Percentiles rank a stretch among this genome's conserved stretches.
Conservation (phyloP, 164 flowering plant genomes). For the Berberis vulgaris region DNA sequence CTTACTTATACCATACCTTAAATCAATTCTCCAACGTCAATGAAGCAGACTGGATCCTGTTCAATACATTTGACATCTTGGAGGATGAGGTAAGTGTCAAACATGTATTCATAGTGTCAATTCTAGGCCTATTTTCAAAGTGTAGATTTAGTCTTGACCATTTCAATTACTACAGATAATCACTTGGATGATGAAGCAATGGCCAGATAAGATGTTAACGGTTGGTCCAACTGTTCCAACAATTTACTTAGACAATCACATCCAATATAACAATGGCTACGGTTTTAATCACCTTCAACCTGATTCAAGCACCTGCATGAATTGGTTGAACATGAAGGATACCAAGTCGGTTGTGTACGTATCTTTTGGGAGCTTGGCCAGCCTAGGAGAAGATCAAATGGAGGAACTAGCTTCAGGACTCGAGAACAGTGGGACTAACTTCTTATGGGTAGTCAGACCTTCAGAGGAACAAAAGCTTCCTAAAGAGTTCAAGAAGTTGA, state of each 20-base stretch:
- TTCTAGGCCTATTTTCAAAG: too few relatives aligned
- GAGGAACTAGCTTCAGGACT: conserved; percentile 15
- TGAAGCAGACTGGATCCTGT: conserved; percentile 17
- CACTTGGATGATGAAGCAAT: conserved; percentile 9
- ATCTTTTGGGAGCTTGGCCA: conserved; percentile 19
- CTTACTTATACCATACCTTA: neutral
- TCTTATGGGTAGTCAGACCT: conserved; percentile 22
- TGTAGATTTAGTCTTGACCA: neutral
- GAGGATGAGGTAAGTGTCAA: conserved; percentile 16
- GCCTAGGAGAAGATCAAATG: conserved; percentile 10
- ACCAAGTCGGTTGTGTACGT: conserved; percentile 18
- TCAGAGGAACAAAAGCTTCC: conserved; percentile 13
- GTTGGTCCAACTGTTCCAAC: conserved; percentile 35
- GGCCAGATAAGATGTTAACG: conserved; percentile 10
- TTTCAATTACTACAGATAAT: conserved; percentile 10
- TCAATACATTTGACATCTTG: conserved; percentile 18
- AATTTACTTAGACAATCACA: conserved; percentile 16
- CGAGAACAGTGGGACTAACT: conserved; percentile 4
- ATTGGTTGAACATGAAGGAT: conserved; percentile 19
- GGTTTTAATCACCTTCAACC: conserved; percentile 12
- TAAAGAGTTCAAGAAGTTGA: conserved; percentile 5
- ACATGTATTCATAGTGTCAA: too few relatives aligned
- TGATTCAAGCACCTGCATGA: conserved; percentile 3
- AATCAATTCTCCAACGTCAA: conserved; percentile 19
- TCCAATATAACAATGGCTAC: too few relatives aligned